Evolutionary conservation across 495 filamentous ascomycete species (phyloP).

Genomic region (Penicillium diatomitis): DNA sequence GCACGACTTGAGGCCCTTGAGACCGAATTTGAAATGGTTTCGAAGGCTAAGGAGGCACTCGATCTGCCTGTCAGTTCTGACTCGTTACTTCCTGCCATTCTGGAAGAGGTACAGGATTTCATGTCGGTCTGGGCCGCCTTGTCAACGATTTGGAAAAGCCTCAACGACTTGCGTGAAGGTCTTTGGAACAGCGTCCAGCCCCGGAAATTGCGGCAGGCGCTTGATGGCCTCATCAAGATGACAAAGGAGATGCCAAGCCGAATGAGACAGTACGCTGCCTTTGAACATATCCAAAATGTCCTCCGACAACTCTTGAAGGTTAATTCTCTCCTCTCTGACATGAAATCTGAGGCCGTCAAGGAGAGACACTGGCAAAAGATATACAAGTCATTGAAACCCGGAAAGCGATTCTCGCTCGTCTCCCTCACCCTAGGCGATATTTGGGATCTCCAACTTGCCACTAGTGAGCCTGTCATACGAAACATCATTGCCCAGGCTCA

Average conservation of each 20-base stretch:
- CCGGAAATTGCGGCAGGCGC: slow-evolving; percentile 75
- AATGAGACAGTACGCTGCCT: slow-evolving; percentile 98
- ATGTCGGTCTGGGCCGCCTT: slow-evolving; percentile 95
- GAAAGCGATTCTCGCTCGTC: slow-evolving; percentile 81
- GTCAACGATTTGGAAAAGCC: slow-evolving; percentile 91
- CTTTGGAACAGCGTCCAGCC: slow-evolving; percentile 92
- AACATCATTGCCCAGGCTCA: slow-evolving; percentile 93
- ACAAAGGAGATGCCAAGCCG: slow-evolving; percentile 98
- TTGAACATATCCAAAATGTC: slow-evolving; percentile 91
- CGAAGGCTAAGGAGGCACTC: slow-evolving; percentile 90
- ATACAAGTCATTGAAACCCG: slow-evolving; percentile 86
- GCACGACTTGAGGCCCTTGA: slow-evolving; percentile 69
- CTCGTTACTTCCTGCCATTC: slow-evolving; percentile 63
- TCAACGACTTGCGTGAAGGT: slow-evolving; percentile 85
- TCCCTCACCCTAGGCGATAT: slow-evolving; percentile 93
- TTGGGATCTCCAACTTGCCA: slow-evolving; percentile 87
- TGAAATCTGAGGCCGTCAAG: slow-evolving; percentile 94
- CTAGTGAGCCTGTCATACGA: slow-evolving; percentile 77
- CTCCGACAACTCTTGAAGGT: slow-evolving; percentile 83
- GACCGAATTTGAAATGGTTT: slow-evolving; percentile 85
- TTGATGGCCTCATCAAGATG: slow-evolving; percentile 91
- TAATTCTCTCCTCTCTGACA: slow-evolving; percentile 74
- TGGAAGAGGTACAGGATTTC: slow-evolving; percentile 98
- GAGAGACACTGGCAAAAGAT: slow-evolving; percentile 97
- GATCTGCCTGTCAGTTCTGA: slow-evolving; percentile 75